These are phyloP conservation scores for Sporobolomyces pararoseus DNA, from an alignment of 768 basidiomycete species.

Conservation along the genomic window DNA sequence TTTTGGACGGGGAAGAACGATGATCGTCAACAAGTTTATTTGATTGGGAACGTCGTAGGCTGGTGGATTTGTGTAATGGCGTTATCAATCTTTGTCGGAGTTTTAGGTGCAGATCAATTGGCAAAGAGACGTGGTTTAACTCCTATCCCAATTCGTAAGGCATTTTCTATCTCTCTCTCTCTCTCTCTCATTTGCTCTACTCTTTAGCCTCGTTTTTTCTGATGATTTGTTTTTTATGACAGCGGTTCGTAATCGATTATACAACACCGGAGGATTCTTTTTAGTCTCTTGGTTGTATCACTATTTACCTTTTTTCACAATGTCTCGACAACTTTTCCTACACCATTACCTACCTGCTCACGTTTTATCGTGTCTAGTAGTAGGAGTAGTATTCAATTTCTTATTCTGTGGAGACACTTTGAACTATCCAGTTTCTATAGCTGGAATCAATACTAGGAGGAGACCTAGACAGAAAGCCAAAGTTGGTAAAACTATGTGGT, in stretches of 20 bases:
- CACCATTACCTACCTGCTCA: slow-evolving; percentile 94
- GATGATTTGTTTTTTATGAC: slow-evolving; percentile 16
- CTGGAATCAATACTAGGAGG: slow-evolving; percentile 33
- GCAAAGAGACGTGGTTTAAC: slow-evolving; percentile 78
- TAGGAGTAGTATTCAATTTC: slow-evolving; percentile 78
- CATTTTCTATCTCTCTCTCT: background rate
- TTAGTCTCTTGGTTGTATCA: slow-evolving; percentile 89
- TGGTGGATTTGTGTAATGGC: slow-evolving; percentile 93
- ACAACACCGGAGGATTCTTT: slow-evolving; percentile 97
- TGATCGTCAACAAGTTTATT: slow-evolving; percentile 84
- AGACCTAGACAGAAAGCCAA: slow-evolving; percentile 59
- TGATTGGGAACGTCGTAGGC: slow-evolving; percentile 87
- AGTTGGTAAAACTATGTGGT: slow-evolving; percentile 57
- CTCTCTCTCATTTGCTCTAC: no score
- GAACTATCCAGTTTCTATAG: slow-evolving; percentile 45
- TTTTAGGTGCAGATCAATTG: slow-evolving; percentile 81
- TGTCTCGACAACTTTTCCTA: slow-evolving; percentile 93
- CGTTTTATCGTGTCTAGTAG: slow-evolving; percentile 74
- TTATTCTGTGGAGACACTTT: slow-evolving; percentile 43
- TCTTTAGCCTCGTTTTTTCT: background rate
- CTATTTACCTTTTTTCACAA: slow-evolving; percentile 95
- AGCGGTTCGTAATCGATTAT: slow-evolving; percentile 89
- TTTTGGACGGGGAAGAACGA: slow-evolving; percentile 89
- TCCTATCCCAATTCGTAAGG: slow-evolving; percentile 82
- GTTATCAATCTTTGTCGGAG: slow-evolving; percentile 80